phyloP scores from a whole-genome alignment of 139 green algal genomes.

The Nannochloris sp. region DNA sequence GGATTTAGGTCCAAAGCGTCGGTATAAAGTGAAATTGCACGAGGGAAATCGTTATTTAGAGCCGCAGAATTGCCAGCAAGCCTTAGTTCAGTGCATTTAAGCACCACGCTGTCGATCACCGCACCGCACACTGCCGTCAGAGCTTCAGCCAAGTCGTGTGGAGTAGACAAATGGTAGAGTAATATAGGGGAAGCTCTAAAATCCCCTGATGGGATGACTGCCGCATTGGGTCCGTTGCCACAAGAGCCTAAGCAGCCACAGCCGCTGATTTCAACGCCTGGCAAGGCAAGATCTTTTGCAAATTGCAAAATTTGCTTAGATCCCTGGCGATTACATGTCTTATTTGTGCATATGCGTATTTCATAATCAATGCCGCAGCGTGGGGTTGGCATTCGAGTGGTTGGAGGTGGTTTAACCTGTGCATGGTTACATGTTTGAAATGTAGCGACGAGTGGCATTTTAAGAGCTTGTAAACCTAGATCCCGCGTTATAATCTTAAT shows the following conservation, averaged over 20 bases:
- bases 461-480: no score
- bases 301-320: background rate
- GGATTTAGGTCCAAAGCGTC: conserved; percentile 9
- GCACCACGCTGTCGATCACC: conserved; percentile 16
- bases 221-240: conserved; percentile 52
- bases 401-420: no score
- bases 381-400: no score
- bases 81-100: conserved; percentile 43
- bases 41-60: conserved; percentile 2
- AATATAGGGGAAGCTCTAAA: background rate
- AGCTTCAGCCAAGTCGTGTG: conserved; percentile 24
- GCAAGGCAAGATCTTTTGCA: background rate
- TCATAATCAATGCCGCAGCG: no score
- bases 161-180: conserved; percentile 41
- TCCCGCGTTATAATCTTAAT: no score
- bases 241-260: conserved; percentile 19
- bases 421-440: no score
- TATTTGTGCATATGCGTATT: background rate
- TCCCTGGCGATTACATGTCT: background rate
- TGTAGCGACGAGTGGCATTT: no score
- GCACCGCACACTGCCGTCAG: conserved; percentile 13
- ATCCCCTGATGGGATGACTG: conserved; percentile 27
- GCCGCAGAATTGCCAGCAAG: conserved; percentile 48
- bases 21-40: conserved; percentile 24
- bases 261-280: background rate